These are phyloP conservation scores for Myrmaecium sp. DNA, from an alignment of 2,329 filamentous ascomycete species.

Conservation along the genomic window DNA sequence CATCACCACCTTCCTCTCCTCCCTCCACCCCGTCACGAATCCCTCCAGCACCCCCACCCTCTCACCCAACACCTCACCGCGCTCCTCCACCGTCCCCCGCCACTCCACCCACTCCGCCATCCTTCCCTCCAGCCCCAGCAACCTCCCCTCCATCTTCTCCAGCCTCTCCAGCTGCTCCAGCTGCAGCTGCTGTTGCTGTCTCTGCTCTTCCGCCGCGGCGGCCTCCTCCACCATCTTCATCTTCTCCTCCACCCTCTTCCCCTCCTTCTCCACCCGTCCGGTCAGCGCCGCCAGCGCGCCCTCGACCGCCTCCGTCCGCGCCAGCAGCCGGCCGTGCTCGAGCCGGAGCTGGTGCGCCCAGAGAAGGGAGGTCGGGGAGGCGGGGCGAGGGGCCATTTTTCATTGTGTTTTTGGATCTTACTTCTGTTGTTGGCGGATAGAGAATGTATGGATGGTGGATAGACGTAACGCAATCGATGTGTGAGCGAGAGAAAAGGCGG, in stretches of 20 bases:
- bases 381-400: constrained; percentile 5
- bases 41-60: too few species aligned
- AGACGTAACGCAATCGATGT: too few species aligned
- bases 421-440: too few species aligned
- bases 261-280: constrained; percentile 8
- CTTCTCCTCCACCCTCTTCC: constrained; percentile 6
- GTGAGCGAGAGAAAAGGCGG: too few species aligned
- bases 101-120: not conserved
- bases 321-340: constrained; percentile 18
- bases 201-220: not conserved
- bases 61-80: constrained; percentile 3
- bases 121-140: not conserved
- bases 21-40: too few species aligned
- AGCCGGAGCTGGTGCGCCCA: constrained; percentile 25
- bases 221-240: constrained; percentile 7
- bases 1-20: too few species aligned
- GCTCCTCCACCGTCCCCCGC: constrained; percentile 7
- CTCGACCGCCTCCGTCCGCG: constrained; percentile 20
- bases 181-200: constrained; percentile 5
- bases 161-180: constrained; percentile 5
- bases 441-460: too few species aligned
- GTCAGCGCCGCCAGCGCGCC: constrained; percentile 7
- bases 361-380: constrained; percentile 13
- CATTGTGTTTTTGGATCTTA: too few species aligned
- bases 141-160: constrained; percentile 3